phyloP scores from a whole-genome alignment of 768 basidiomycete species.

The Stropharia rugosoannulata region DNA sequence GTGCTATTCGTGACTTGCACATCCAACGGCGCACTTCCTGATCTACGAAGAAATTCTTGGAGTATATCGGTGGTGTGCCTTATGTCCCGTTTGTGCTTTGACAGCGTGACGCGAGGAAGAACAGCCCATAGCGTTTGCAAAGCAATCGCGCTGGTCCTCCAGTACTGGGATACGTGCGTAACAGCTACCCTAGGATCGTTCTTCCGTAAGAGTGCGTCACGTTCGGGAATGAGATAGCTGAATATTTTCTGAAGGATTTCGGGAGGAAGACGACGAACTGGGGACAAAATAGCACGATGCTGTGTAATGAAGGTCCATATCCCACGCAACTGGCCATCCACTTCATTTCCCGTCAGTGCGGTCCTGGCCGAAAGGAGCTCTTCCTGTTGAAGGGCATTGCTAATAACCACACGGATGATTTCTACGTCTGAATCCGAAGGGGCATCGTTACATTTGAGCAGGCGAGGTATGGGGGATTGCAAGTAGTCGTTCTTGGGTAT shows the following conservation, averaged over 20 bases:
- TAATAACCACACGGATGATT: neutral
- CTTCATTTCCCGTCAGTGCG: neutral
- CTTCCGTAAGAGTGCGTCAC: neutral
- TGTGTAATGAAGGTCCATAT: neutral
- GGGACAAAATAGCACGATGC: conserved; percentile 4
- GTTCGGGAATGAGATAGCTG: neutral
- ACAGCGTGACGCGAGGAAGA: neutral
- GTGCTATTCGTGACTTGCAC: neutral
- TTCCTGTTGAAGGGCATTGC: neutral
- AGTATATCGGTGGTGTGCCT: neutral
- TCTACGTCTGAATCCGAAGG: neutral
- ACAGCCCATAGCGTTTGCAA: conserved; percentile 1
- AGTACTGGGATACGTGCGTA: conserved; percentile 2
- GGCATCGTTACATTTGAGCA: neutral
- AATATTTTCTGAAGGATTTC: conserved; percentile 7
- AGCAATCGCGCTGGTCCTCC: neutral
- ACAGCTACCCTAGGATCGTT: neutral
- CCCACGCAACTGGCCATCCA: neutral
- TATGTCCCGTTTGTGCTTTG: neutral
- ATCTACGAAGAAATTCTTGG: neutral
- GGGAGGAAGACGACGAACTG: neutral
- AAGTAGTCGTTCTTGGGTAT: no score
- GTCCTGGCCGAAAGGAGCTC: neutral
- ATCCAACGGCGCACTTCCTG: neutral
- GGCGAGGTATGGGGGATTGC: neutral